These are phyloP conservation scores for Acorus calamus DNA, from an alignment of 106 monocot species.

Conservation along the genomic window DNA sequence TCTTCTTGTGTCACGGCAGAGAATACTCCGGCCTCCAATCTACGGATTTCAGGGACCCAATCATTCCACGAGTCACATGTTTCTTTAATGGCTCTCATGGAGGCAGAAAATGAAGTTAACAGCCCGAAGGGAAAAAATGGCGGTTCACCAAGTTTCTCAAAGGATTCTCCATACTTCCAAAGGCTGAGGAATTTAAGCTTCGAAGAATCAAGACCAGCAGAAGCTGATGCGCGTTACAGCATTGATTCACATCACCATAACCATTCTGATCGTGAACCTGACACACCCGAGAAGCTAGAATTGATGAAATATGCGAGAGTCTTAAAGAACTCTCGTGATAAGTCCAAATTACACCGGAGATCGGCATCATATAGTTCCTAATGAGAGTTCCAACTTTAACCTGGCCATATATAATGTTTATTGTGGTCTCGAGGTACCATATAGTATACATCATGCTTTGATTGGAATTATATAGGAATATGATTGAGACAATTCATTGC, in stretches of 20 bases:
- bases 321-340: slow-evolving; percentile 17
- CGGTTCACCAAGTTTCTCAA: not conserved
- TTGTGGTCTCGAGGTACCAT: too few relatives aligned
- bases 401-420: too few relatives aligned
- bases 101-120: not conserved
- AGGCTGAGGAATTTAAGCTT: slow-evolving; percentile 1
- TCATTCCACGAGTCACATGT: too few relatives aligned
- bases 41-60: not conserved
- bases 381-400: not conserved
- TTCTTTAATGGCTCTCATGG: too few relatives aligned
- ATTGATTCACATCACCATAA: not conserved
- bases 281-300: slow-evolving; percentile 24
- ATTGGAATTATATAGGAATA: too few relatives aligned
- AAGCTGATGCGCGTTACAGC: slow-evolving; percentile 8
- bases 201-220: not conserved
- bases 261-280: slow-evolving; percentile 2
- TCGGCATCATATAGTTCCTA: slow-evolving; percentile 16
- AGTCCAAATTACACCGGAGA: slow-evolving; percentile 3
- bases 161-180: slow-evolving; percentile 3
- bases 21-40: not conserved
- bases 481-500: too few relatives aligned
- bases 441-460: too few relatives aligned
- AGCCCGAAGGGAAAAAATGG: not conserved
- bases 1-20: slow-evolving; percentile 25
- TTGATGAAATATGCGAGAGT: slow-evolving; percentile 36